Conservation (phyloP, 2,329 filamentous ascomycete genomes). For the Xylariaceae sp. region DNA sequence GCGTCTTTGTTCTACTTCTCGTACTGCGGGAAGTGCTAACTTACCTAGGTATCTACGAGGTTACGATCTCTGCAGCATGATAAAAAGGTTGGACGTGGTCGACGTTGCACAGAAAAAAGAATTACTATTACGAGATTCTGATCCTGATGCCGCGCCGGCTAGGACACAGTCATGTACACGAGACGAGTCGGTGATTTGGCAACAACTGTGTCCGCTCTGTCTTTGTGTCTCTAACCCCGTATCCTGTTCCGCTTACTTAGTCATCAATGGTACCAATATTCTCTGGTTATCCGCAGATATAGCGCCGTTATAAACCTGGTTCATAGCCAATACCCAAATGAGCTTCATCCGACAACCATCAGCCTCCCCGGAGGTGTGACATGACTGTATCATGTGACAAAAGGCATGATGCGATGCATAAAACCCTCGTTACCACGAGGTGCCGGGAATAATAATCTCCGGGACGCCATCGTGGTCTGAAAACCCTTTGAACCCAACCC, state of each 20-base stretch:
- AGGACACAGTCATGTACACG: conserved; percentile 14
- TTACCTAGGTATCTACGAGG: neutral
- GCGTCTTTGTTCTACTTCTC: neutral
- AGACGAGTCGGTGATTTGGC: conserved; percentile 3
- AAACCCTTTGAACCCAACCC: conserved; percentile 8
- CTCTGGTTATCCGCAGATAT: conserved; percentile 3
- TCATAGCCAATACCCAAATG: conserved; percentile 18
- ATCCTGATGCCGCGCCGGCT: conserved; percentile 1
- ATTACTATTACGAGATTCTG: conserved; percentile 17
- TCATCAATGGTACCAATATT: conserved; percentile 1
- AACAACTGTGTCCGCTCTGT: neutral
- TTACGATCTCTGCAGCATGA: neutral
- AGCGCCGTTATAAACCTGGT: conserved; percentile 11
- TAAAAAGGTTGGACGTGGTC: neutral
- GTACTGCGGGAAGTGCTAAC: neutral
- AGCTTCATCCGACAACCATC: conserved; percentile 9
- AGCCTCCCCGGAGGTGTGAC: conserved; percentile 15
- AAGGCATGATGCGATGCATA: conserved; percentile 29
- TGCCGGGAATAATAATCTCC: conserved; percentile 21
- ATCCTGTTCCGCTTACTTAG: neutral
- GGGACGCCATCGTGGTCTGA: conserved; percentile 13
- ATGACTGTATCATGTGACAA: conserved; percentile 25
- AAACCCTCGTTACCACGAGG: conserved; percentile 26
- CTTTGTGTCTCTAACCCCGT: neutral
- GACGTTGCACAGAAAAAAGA: neutral